Base-by-base conservation (phyloP, 225 moss, liverwort and hornwort genomes). In the Bryum argenteum region DNA sequence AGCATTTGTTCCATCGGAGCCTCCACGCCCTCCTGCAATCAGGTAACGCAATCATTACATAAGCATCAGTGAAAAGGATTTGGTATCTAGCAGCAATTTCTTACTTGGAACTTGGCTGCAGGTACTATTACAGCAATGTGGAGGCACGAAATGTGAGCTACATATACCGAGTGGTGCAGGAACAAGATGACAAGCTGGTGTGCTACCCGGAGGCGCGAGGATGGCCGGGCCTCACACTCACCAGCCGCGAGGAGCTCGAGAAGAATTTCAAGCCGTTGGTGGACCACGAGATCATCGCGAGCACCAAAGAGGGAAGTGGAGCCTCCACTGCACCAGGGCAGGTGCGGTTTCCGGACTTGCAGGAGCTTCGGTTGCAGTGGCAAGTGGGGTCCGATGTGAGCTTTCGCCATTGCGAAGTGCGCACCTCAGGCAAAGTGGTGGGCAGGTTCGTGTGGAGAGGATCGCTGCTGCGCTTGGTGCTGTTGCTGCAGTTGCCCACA, bases 81-180 rank as follows among this genome's bases (percentile, higher is more conserved):
- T 2, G 13, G 3, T n/a, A n/a, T n/a, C n/a, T n/a, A 44, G 2
- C 44, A 44, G 9, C 2, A 4, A 11, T 45, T 45, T 45, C 3
- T 9, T 2, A 45, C 11, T 0, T 1, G 11, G 14, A 11, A 11
- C n/a, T n/a, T n/a, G n/a, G 4, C 4, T 48, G 16, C 40, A 62
- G 69, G 12, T 82, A 80, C 66, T 88, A 80, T 70, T 85, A 80
- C 69, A 85, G 85, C 80, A 85, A 67, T 58, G 80, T 66, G 43
- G 71, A 69, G 24, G 81, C 82, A 7, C 54, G 64, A 26, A 69
- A 76, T 54, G 67, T 88, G 15, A 78, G 82, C 63, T 88, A 72
- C 85, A 78, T 82, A 44, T 88, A 88, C 73, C 78, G 82, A 13
- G 85, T 88, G 15, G 76, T 83, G 44, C 68, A 72, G 69, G 54